Evolutionary conservation across 441 rosid species (phyloP), one percentile per base, ranked within the genome.

Genomic region (Raphanus hybrid): DNA sequence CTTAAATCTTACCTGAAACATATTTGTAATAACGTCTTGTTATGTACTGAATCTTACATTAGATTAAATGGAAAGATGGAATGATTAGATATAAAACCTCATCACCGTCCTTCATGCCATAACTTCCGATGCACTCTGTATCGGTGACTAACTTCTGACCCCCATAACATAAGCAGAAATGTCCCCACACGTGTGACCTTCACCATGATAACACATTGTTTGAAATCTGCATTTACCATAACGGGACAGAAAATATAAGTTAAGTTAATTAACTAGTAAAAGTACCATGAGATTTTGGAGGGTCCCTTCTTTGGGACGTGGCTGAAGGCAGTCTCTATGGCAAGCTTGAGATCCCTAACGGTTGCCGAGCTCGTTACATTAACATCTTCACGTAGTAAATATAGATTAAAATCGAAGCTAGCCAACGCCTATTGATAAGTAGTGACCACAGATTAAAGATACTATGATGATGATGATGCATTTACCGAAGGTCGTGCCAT

Each of bases 121-220:
- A 90, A 68, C 76, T 57, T 43, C 79, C 83, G 62, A 94, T 89
- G 64, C 57, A 52, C 14, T 91, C 96, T 1, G 86, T 77, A 64
- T 88, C 96, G 5, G 74, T 61, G 39, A 92, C 71, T 69, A 94
- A 78, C 88, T 91, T 94, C 83, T 82, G 92, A 70, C 85, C 90
- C 43, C 73, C 81, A 69, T 75, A 91, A 71, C 84, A 74, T 73
- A 94, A 85, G 88, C 96, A 92, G 69, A 94, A 94, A 84, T 91
- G 96, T 3, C 90, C 92, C 98, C 99, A 92, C n/a, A 94, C 89
- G 64, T 92, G 99, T 45, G 91, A 78, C 98, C 98, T 94, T 55
- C 83, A 78, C 52, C 41, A 77, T 76, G 57, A 43, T 48, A 57
- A 41, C 54, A 15, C 71, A 77, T 37, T 67, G 59, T 54, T 0